These are phyloP conservation scores for Bidens hawaiensis DNA, from an alignment of 140 eudicot genomes.

Conservation along the genomic window DNA sequence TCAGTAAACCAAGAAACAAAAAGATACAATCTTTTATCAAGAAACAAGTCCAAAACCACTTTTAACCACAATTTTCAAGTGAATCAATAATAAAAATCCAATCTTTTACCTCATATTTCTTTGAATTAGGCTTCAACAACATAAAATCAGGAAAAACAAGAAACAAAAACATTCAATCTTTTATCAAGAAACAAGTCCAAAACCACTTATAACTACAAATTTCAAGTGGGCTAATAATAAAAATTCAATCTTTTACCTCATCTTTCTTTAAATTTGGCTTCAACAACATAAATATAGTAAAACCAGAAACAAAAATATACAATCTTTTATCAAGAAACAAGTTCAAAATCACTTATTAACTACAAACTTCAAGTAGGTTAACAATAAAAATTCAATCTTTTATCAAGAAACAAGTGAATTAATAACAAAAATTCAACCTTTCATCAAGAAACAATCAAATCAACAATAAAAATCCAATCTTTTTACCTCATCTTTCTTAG, in stretches of 20 bases:
- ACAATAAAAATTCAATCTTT: neutral
- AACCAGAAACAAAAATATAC: neutral
- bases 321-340: neutral
- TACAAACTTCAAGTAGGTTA: neutral
- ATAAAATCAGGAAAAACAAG: no score
- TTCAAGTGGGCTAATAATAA: neutral
- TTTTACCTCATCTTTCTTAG: conserved; percentile 9
- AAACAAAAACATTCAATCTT: neutral
- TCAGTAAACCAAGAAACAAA: neutral
- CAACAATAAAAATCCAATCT: neutral
- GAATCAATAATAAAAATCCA: neutral
- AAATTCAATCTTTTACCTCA: neutral
- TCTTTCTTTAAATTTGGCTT: no score
- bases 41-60: conserved; percentile 1
- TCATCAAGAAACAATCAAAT: no score
- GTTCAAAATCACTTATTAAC: neutral
- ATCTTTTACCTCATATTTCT: no score
- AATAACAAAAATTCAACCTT: no score
- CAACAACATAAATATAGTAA: no score
- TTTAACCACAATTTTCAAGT: neutral
- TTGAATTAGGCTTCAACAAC: no score
- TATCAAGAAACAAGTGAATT: neutral
- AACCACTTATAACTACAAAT: neutral
- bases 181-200: neutral
- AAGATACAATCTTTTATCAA: neutral